A percentile compares a stretch with the other conserved stretches of the same genome.
These are phyloP conservation scores for Cladosporium oxysporum DNA, from an alignment of 2,329 filamentous ascomycete species.

Conservation along the genomic window DNA sequence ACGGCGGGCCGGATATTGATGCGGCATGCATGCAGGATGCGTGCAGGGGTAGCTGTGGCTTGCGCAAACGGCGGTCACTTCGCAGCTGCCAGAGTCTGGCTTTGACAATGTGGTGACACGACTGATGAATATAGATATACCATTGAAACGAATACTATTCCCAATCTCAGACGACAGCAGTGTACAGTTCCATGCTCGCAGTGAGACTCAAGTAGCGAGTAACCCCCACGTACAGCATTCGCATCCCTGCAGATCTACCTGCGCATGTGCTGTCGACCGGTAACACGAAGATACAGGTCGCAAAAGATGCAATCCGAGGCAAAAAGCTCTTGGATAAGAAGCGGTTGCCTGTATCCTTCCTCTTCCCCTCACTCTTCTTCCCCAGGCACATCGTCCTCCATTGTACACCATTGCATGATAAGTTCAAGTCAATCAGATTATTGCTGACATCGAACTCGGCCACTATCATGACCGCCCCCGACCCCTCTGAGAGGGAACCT, in stretches of 20 bases:
- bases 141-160: background rate
- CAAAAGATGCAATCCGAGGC: background rate
- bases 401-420: background rate
- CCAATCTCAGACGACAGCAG: background rate
- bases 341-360: background rate
- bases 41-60: background rate
- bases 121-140: conserved; percentile 6
- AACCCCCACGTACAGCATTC: background rate
- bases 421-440: background rate
- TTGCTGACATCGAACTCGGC: background rate
- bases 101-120: background rate
- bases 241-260: background rate
- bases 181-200: background rate
- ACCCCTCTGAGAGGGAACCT: background rate
- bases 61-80: background rate
- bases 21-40: background rate
- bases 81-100: background rate
- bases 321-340: background rate
- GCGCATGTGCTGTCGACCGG: background rate
- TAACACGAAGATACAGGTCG: conserved; percentile 4
- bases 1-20: background rate
- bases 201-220: background rate
- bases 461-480: background rate
- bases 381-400: background rate
- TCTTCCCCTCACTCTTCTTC: background rate